Evolutionary conservation across 139 green algal species (phyloP).

Genomic region (Asterochloris erici): DNA sequence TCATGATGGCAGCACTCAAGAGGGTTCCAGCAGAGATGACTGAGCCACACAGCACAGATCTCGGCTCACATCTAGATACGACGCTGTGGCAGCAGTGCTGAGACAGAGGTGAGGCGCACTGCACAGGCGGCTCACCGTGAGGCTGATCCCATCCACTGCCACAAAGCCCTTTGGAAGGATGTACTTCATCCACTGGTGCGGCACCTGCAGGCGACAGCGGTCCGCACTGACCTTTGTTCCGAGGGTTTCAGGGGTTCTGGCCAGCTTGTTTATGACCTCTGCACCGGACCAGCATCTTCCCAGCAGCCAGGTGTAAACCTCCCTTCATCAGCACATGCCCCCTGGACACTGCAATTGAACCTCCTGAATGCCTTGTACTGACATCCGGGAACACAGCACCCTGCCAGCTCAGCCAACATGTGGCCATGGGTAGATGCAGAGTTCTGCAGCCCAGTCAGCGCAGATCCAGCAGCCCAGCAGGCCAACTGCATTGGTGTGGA

Average conservation of each 20-base stretch:
- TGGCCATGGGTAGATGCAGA: neutral
- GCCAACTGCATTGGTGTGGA: too few species aligned
- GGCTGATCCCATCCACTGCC: conserved; percentile 85
- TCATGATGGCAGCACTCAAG: too few species aligned
- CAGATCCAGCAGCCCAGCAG: too few species aligned
- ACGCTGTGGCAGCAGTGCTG: neutral
- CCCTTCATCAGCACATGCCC: neutral
- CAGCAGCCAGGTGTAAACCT: neutral
- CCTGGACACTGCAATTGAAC: neutral
- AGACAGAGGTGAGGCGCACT: neutral
- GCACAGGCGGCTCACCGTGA: conserved; percentile 63
- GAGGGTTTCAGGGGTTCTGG: too few species aligned
- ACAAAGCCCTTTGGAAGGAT: conserved; percentile 95
- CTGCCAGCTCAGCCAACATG: neutral
- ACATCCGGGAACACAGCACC: neutral
- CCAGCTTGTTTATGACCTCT: too few species aligned
- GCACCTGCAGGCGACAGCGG: conserved; percentile 19
- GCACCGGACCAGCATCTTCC: neutral
- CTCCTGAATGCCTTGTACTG: neutral
- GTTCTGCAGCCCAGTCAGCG: too few species aligned
- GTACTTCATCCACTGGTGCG: conserved; percentile 83
- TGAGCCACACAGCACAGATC: too few species aligned
- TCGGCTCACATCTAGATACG: neutral
- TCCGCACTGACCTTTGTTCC: too few species aligned
- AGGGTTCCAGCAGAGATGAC: too few species aligned